These are phyloP conservation scores for Acanthamoeba healyi DNA, from an alignment of 208 protist species.

Conservation along the genomic window DNA sequence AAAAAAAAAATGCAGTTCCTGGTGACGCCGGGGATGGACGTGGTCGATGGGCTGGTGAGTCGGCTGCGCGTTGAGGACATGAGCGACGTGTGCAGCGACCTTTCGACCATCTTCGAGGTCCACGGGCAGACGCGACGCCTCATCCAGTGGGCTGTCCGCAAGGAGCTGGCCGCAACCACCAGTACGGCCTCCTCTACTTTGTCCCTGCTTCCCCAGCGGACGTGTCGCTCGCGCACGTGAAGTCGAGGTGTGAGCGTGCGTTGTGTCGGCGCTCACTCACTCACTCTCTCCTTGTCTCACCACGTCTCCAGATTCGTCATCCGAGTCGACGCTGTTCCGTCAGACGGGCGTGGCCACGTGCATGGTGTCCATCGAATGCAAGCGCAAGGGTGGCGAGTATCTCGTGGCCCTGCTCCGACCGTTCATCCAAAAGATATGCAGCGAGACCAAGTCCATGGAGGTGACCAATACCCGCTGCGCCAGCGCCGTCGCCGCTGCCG, in stretches of 20 bases:
- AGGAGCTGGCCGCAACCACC: constrained; percentile 4
- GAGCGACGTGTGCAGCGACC: constrained; percentile 39
- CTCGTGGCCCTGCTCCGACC: constrained; percentile 12
- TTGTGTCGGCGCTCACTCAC: neutral
- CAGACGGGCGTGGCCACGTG: constrained; percentile 58
- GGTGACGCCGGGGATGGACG: constrained; percentile 3
- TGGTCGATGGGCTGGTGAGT: neutral
- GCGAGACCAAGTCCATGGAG: constrained; percentile 46
- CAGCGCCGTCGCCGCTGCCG: no score
- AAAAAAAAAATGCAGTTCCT: constrained; percentile 12
- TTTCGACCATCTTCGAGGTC: constrained; percentile 46
- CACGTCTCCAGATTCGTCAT: neutral
- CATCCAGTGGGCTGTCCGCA: constrained; percentile 52
- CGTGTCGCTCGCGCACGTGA: neutral
- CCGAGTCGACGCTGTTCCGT: constrained; percentile 26
- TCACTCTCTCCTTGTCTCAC: neutral
- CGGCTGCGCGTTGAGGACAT: constrained; percentile 24
- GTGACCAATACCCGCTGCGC: neutral
- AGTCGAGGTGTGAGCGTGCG: neutral
- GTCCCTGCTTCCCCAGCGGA: neutral
- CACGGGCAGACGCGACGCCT: constrained; percentile 1
- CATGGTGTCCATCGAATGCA: constrained; percentile 48
- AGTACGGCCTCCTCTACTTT: neutral
- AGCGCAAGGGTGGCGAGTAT: constrained; percentile 49
- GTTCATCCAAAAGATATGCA: constrained; percentile 33